Percentiles rank a stretch among this genome's conserved stretches.
Conservation (phyloP, 768 basidiomycete species). For the Tricholoma sp. region DNA sequence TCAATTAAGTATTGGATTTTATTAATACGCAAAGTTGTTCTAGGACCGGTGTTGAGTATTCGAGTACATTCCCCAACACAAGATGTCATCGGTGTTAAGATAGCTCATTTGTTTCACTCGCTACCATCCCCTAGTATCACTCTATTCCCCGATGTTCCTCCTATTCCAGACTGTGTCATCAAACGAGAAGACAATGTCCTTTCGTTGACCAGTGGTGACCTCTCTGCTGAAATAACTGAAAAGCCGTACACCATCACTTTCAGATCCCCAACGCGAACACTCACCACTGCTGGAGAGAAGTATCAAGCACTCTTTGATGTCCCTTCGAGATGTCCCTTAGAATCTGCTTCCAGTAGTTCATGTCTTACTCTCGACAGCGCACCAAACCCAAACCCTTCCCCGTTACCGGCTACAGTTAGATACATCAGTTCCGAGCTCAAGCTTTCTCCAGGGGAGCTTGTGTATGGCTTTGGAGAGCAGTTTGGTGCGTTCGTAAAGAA, state of each 20-base stretch:
- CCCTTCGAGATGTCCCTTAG: constrained; percentile 47
- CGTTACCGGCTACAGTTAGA: constrained; percentile 36
- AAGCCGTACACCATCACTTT: constrained; percentile 62
- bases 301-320: constrained; percentile 54
- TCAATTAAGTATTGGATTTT: constrained; percentile 7
- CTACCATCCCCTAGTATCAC: constrained; percentile 44
- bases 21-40: constrained; percentile 1
- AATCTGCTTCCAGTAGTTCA: constrained; percentile 48
- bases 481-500: constrained; percentile 76
- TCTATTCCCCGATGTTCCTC: constrained; percentile 57
- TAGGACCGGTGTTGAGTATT: constrained; percentile 47
- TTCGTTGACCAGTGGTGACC: constrained; percentile 39
- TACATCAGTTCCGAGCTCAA: constrained; percentile 59
- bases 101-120: constrained; percentile 46
- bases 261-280: constrained; percentile 41
- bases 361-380: constrained; percentile 52
- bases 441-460: constrained; percentile 62
- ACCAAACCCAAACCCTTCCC: constrained; percentile 49
- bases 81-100: constrained; percentile 51
- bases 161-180: constrained; percentile 39
- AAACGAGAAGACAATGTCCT: constrained; percentile 24
- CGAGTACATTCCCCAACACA: constrained; percentile 51
- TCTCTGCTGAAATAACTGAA: constrained; percentile 51
- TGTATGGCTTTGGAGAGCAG: constrained; percentile 74
- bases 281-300: constrained; percentile 48